phyloP scores from a whole-genome alignment of 75 land plant species.

The Selaginella moellendorffii region DNA sequence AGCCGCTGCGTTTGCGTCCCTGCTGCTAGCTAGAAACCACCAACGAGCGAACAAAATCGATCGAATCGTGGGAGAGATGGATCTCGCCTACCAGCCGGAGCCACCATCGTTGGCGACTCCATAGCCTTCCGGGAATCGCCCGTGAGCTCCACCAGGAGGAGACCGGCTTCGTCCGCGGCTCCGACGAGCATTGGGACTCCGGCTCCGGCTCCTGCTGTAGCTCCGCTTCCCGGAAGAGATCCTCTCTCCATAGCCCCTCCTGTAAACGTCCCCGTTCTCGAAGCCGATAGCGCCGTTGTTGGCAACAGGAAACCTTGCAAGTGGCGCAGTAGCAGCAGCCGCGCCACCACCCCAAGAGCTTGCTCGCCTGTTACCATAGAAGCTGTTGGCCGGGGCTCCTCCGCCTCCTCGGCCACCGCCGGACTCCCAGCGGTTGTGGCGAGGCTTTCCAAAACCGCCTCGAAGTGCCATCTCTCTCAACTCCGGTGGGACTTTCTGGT shows the following conservation, averaged over 20 bases:
- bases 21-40: no score
- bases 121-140: background rate
- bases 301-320: no score
- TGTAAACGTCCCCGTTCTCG: background rate
- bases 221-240: constrained; percentile 35
- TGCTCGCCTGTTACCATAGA: constrained; percentile 31
- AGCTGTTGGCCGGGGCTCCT: constrained; percentile 26
- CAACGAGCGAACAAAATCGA: no score
- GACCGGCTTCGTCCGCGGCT: constrained; percentile 37
- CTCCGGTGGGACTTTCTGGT: constrained; percentile 72
- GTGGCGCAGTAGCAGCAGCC: no score
- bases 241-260: constrained; percentile 27
- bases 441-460: constrained; percentile 25
- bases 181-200: constrained; percentile 30
- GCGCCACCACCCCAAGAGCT: constrained; percentile 29
- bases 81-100: no score
- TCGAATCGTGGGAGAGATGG: no score
- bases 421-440: constrained; percentile 21
- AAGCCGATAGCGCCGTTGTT: background rate
- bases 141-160: background rate
- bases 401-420: no score
- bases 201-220: constrained; percentile 40
- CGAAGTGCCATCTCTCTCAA: constrained; percentile 71
- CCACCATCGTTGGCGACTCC: no score
- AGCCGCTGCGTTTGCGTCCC: no score